Conservation (phyloP, 73 alveolate species). For the Paramecium sexaurelia region DNA sequence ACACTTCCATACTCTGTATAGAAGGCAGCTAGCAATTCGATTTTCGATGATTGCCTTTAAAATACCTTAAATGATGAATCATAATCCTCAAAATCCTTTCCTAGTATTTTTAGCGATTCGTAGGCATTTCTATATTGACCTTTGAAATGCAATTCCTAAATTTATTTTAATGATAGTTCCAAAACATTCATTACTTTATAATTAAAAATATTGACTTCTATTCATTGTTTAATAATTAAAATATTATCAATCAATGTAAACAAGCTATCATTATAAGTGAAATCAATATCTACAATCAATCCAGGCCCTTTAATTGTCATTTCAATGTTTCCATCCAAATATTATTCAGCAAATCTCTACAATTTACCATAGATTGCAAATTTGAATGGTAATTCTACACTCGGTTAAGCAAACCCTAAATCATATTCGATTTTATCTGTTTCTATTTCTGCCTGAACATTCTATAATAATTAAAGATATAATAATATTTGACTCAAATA, state of each 20-base stretch:
- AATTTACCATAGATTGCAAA: neutral
- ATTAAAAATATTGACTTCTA: neutral
- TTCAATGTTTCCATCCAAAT: neutral
- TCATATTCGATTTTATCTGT: neutral
- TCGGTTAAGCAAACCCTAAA: neutral
- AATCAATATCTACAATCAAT: neutral
- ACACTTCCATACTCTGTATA: slow-evolving; percentile 25
- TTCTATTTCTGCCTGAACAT: neutral
- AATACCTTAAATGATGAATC: neutral
- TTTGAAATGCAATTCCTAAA: neutral
- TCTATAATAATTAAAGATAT: neutral
- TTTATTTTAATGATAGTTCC: neutral
- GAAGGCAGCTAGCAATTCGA: neutral
- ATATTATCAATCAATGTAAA: neutral
- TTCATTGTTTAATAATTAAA: neutral
- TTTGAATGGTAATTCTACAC: slow-evolving; percentile 15
- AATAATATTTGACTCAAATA: neutral
- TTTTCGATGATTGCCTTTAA: neutral
- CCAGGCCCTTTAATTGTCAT: neutral
- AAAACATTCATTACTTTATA: neutral
- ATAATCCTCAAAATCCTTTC: neutral
- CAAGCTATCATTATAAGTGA: neutral
- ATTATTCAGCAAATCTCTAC: neutral
- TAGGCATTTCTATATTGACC: slow-evolving; percentile 41
- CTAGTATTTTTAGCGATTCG: neutral